Conservation (phyloP, 1,284 basidiomycete species). For the Apiotrichum gamsii region DNA sequence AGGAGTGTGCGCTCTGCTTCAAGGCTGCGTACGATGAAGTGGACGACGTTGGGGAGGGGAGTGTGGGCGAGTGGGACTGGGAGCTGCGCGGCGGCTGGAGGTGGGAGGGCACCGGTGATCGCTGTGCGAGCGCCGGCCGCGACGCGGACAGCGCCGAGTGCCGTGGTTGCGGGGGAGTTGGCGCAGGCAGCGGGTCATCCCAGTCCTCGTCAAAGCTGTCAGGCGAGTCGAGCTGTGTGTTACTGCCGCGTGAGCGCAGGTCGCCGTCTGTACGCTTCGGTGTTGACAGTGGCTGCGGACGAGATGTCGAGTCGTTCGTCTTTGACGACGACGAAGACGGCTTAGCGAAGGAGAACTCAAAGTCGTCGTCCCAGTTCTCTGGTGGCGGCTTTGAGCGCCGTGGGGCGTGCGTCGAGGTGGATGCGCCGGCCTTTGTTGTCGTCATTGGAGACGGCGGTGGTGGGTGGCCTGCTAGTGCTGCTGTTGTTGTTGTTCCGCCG, state of each 20-base stretch:
- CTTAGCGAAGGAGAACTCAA: conserved; percentile 31
- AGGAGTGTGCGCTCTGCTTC: too few relatives aligned
- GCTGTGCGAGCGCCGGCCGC: neutral
- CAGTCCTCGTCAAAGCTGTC: conserved; percentile 20
- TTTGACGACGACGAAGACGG: conserved; percentile 2
- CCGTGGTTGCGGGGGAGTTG: too few relatives aligned
- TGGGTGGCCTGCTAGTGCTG: too few relatives aligned
- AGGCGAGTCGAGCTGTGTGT: conserved; percentile 4
- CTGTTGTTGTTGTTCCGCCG: too few relatives aligned
- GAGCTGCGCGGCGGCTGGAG: conserved; percentile 11
- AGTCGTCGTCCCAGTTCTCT: conserved; percentile 48
- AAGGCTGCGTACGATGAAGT: too few relatives aligned
- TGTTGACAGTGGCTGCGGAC: neutral
- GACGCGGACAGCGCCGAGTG: conserved; percentile 4
- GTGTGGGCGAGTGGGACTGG: conserved; percentile 6
- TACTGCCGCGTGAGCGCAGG: conserved; percentile 2
- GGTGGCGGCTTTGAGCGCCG: conserved; percentile 10
- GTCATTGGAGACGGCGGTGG: neutral
- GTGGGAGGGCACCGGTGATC: conserved; percentile 1
- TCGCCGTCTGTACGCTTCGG: neutral
- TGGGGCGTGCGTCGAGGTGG: neutral
- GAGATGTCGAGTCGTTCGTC: too few relatives aligned
- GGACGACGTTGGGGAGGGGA: conserved; percentile 4
- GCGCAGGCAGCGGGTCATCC: conserved; percentile 13
- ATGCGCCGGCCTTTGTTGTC: neutral